Evolutionary conservation across 768 basidiomycete genomes (phyloP), one percentile per base, ranked within the genome.

Genomic region (Tremella yokohamensis): DNA sequence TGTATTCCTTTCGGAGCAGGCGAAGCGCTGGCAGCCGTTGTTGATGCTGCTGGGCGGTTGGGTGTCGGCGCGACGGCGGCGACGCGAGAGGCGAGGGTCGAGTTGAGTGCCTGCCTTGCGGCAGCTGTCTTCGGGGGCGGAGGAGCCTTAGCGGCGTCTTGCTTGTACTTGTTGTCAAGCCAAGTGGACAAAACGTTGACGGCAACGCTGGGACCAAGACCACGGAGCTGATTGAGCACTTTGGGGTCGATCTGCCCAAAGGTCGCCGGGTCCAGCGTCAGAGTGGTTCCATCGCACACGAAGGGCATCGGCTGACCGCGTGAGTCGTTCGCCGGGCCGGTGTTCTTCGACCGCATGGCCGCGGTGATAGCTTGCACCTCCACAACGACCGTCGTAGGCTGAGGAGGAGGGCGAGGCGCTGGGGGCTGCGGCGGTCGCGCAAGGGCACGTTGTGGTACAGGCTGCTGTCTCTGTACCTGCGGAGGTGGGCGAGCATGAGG

Each of bases 161-260:
- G 20, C 54, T 65, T 66, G 49, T 68, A 64, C 58, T 70, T 70
- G 47, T 68, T 68, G 57, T 64, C 65, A 1, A 73, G 66, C 71
- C 71, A 73, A 60, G 64, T 59, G 16, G 64, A 62, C 7, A 73
- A 37, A 1, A 70, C 71, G 37, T 67, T 68, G 29, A 73, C 65
- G n/a, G 71, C 71, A 34, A 56, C 60, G 7, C 63, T 61, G 12
- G 71, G 63, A 39, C 71, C 69, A 6, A 73, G 60, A 29, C 63
- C n/a, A 2, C 62, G 57, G 2, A 73, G 52, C 50, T 70, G 65
- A 24, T 68, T 63, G 34, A 68, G 55, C 25, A 73, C 65, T 37
- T 73, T 67, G 6, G 54, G 51, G 6, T 63, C 67, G 16, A 73
- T 58, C 42, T 73, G 71, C n/a, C 66, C 63, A 52, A 73, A 73